Evolutionary conservation across 1,139 yeast species (phyloP).

Genomic region (Kodamaea anthophila): DNA sequence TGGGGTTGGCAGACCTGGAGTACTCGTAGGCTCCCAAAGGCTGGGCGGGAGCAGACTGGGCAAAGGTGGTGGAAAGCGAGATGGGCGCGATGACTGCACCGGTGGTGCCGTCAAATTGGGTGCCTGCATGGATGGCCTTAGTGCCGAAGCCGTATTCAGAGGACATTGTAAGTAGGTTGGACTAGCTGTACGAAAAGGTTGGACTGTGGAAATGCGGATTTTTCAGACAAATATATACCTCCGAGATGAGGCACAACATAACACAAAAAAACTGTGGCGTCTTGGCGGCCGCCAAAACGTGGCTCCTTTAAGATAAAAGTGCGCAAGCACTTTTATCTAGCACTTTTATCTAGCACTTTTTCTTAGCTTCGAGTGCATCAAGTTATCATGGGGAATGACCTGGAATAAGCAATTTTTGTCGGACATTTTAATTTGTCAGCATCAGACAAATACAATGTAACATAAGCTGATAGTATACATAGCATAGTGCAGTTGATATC

Average conservation of each 20-base stretch:
- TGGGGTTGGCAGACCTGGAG: slow-evolving; percentile 85
- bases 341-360: no score
- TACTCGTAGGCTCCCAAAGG: slow-evolving; percentile 82
- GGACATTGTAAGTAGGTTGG: slow-evolving; percentile 13
- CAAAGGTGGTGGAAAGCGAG: slow-evolving; percentile 80
- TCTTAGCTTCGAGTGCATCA: no score
- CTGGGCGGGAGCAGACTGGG: slow-evolving; percentile 68
- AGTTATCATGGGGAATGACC: no score
- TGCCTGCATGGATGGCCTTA: slow-evolving; percentile 80
- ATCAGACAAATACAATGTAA: no score
- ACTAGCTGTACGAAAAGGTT: slow-evolving; percentile 18
- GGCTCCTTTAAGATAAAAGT: no score
- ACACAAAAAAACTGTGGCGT: slow-evolving; percentile 7
- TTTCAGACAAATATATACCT: slow-evolving; percentile 4
- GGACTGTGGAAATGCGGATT: slow-evolving; percentile 4
- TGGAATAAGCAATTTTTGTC: no score
- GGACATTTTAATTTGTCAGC: no score
- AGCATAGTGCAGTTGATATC: no score
- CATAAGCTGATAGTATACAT: no score
- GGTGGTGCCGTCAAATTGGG: slow-evolving; percentile 64
- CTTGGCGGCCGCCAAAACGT: no score
- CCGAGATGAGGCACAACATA: slow-evolving; percentile 1
- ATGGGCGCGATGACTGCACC: slow-evolving; percentile 89
- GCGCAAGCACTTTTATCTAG: no score
- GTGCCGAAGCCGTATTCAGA: slow-evolving; percentile 56